Evolutionary conservation across 2,329 filamentous ascomycete genomes (phyloP), one percentile per base, ranked within the genome.

Genomic region (Talaromyces sp.): DNA sequence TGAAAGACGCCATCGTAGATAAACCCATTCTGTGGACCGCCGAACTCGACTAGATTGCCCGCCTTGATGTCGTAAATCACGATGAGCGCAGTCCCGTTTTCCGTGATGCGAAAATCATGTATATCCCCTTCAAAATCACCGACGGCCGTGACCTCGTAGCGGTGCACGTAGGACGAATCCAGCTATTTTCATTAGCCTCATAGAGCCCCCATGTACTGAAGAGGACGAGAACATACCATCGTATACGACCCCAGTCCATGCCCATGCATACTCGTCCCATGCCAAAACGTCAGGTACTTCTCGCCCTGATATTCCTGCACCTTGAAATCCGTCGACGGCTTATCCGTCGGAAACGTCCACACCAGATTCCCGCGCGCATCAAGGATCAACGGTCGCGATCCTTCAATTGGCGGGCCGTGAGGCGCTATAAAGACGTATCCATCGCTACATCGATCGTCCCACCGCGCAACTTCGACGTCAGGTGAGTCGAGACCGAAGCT

Each of bases 211-310:
- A 33, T 33, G 31, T 5, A 8, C 4, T 33, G 8, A 8, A 33
- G 31, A 8, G 4, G 31, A 39, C 16, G 11, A 39, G 35, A 14
- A 39, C 11, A 39, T 0, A 35, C 33, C 52, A 55, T 55, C 2
- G 52, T 21, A 18, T 33, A 55, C 23, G 52, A 55, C n/a, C 52
- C 52, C 28, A 55, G 6, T 39, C 52, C 52, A 18, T 55, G 52
- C n/a, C 52, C 52, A 55, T 55, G 8, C 3, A 23, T n/a, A 39
- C n/a, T 39, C 25, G 16, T 23, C n/a, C 52, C 52, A 33, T 55
- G 52, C 54, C 54, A 56, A 40, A 39, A 56, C 11, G 54, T 56
- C 11, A 56, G 16, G 16, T 25, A 56, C 25, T 56, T 39, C 33
- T 56, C 33, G 35, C 54, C 54, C 11, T 14, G 18, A 28, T 56